A percentile compares a stretch with the other conserved stretches of the same genome.
Conservation (phyloP, 257 asterid genomes). For the Fraxinus pennsylvanica region DNA sequence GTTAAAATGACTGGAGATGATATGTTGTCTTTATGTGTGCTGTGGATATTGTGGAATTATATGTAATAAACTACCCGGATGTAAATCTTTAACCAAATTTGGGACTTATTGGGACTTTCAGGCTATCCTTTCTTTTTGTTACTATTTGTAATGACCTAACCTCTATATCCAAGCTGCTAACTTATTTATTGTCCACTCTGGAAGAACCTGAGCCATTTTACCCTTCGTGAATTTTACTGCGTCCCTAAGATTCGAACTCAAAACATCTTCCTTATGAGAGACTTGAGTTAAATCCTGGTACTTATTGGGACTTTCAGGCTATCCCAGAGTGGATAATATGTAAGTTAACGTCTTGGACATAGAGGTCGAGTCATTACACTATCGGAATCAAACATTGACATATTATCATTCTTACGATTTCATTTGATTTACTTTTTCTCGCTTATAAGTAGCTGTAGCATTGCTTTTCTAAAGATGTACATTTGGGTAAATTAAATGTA, state of each 20-base stretch:
- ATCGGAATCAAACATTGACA: background rate
- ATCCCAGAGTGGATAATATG: no score
- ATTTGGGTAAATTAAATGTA: background rate
- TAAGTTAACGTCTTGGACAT: no score
- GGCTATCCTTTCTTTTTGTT: constrained; percentile 8
- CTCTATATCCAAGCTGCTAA: no score
- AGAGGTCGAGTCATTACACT: background rate
- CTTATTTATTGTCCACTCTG: no score
- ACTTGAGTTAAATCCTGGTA: no score
- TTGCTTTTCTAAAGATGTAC: background rate
- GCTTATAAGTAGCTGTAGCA: background rate
- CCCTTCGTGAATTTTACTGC: no score
- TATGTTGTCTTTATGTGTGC: background rate
- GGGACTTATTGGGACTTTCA: no score
- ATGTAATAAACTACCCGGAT: background rate
- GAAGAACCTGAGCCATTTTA: no score
- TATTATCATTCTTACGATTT: background rate
- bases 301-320: no score
- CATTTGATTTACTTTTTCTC: background rate
- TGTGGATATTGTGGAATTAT: background rate
- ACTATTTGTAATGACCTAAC: background rate
- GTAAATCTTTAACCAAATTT: background rate
- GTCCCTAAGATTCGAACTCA: no score
- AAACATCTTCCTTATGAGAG: no score
- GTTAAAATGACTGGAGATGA: background rate